Conservation (phyloP, 2,329 filamentous ascomycete genomes). For the Drechslerella stenobrocha region DNA sequence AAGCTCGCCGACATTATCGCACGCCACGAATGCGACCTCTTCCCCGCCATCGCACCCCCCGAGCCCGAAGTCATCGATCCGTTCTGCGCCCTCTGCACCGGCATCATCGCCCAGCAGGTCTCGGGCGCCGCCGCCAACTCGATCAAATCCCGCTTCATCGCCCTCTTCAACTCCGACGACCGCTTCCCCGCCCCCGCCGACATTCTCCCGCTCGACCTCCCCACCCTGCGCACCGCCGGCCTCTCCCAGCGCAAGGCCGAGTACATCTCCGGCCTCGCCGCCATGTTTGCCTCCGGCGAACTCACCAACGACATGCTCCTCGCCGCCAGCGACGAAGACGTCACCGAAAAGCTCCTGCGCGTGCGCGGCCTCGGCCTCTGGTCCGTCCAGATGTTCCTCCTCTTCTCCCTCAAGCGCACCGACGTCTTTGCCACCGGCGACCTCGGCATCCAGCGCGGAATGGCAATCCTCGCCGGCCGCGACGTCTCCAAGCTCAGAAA, state of each 20-base stretch:
- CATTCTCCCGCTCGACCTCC: slow-evolving; percentile 67
- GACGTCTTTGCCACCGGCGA: slow-evolving; percentile 94
- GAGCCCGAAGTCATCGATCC: slow-evolving; percentile 74
- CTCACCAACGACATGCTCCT: slow-evolving; percentile 75
- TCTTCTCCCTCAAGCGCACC: slow-evolving; percentile 89
- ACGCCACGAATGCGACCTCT: slow-evolving; percentile 67
- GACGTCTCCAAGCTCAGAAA: slow-evolving; percentile 80
- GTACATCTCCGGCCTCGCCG: slow-evolving; percentile 82
- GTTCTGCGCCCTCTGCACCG: slow-evolving; percentile 77
- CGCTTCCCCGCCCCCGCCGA: slow-evolving; percentile 75
- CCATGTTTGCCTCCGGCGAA: slow-evolving; percentile 76
- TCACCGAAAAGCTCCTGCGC: slow-evolving; percentile 78
- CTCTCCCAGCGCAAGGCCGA: slow-evolving; percentile 94
- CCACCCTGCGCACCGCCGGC: slow-evolving; percentile 76
- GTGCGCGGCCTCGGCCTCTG: slow-evolving; percentile 85
- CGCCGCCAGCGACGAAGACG: slow-evolving; percentile 78
- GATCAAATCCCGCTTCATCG: slow-evolving; percentile 83
- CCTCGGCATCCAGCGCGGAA: slow-evolving; percentile 89
- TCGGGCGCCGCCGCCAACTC: slow-evolving; percentile 86
- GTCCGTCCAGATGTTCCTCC: slow-evolving; percentile 98
- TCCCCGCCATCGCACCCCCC: slow-evolving; percentile 77
- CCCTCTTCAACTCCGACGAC: slow-evolving; percentile 64
- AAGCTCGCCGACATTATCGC: slow-evolving; percentile 27
- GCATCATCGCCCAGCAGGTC: slow-evolving; percentile 95
- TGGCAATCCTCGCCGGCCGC: slow-evolving; percentile 81